These are phyloP conservation scores for Dictyostelium firmibasis DNA, from an alignment of 78 protist genomes.

Conservation along the genomic window DNA sequence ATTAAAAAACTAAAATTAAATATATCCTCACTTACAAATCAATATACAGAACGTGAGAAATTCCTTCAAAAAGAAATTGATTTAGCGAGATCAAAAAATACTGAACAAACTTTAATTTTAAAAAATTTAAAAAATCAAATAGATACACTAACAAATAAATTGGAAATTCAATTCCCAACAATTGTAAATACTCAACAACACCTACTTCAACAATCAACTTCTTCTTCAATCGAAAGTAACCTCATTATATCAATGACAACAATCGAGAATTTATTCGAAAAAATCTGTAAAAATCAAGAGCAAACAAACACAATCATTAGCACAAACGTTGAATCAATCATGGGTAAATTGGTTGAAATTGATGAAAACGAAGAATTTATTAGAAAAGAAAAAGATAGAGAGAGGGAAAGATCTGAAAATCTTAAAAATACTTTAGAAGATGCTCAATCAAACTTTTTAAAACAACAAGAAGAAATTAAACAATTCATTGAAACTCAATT, in stretches of 20 bases:
- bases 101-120: neutral
- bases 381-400: neutral
- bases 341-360: slow-evolving; percentile 10
- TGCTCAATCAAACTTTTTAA: neutral
- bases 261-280: slow-evolving; percentile 23
- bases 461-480: slow-evolving; percentile 24
- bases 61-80: neutral
- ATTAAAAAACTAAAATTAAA: neutral
- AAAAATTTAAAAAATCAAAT: slow-evolving; percentile 5
- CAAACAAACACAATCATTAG: neutral
- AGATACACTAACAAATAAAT: slow-evolving; percentile 10
- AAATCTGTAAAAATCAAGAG: slow-evolving; percentile 29
- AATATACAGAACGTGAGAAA: slow-evolving; percentile 3
- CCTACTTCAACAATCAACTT: neutral
- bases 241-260: neutral
- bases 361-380: slow-evolving; percentile 1
- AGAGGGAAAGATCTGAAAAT: neutral
- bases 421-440: neutral
- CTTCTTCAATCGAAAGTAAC: neutral
- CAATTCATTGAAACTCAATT: neutral
- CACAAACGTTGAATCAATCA: neutral
- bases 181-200: neutral
- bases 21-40: neutral
- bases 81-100: neutral
- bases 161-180: slow-evolving; percentile 47